These are phyloP conservation scores for Fagopyrum esculentum DNA, from an alignment of 148 eudicot species.

Conservation along the genomic window DNA sequence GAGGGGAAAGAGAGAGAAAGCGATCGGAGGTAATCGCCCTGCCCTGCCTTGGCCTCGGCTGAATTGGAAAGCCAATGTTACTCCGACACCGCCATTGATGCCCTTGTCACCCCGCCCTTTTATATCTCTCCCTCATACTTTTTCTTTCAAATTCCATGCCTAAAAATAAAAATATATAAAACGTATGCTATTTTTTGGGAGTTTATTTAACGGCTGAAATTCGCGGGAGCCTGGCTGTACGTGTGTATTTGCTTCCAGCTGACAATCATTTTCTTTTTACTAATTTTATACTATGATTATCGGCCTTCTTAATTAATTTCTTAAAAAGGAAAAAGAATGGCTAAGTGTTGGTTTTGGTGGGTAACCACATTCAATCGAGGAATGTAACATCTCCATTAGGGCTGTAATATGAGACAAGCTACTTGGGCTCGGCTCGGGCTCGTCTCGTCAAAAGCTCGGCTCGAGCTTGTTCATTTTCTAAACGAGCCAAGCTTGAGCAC, in stretches of 20 bases:
- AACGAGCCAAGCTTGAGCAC: too few relatives aligned
- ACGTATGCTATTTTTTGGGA: neutral
- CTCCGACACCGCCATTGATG: conserved; percentile 9
- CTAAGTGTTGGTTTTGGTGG: neutral
- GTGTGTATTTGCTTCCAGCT: conserved; percentile 6
- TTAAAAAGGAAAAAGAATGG: neutral
- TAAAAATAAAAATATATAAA: neutral
- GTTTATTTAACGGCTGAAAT: neutral
- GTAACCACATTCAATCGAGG: neutral
- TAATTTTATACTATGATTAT: neutral
- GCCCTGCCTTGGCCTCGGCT: neutral
- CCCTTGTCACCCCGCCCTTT: neutral
- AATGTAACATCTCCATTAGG: neutral
- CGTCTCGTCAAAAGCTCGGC: too few relatives aligned
- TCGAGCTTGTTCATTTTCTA: too few relatives aligned
- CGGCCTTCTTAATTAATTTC: neutral
- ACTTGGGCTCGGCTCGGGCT: too few relatives aligned
- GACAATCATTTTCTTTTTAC: neutral
- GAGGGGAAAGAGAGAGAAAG: neutral
- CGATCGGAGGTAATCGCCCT: neutral
- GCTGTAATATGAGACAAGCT: too few relatives aligned
- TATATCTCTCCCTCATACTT: neutral
- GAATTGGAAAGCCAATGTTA: neutral
- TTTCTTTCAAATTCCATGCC: neutral
- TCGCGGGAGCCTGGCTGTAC: conserved; percentile 4